Base-by-base conservation (phyloP, 2,329 filamentous ascomycete species). In the Chaetomiaceae sp. region DNA sequence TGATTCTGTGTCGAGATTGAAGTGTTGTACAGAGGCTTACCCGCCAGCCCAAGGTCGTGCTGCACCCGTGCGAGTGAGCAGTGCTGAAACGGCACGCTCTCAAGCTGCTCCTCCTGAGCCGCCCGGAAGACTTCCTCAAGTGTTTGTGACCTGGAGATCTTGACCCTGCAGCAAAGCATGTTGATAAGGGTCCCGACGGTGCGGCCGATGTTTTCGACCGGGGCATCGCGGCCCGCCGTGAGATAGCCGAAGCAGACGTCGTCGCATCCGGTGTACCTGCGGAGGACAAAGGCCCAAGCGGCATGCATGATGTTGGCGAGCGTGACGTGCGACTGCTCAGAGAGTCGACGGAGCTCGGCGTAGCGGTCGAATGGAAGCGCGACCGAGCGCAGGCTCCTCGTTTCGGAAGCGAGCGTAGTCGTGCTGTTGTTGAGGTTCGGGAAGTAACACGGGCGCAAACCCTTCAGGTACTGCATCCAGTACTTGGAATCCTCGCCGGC, bases 301-400 rank as follows among this genome's bases (percentile, higher is more conserved):
- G 57, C 56, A 41, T 62, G 59, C 51, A 62, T 61, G n/a, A 63
- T 57, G 49, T 60, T 62, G 50, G 61, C 59, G 20, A 62, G 53
- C 0, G 61, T 63, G 23, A 61, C 53, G 2, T 57, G 55, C 2
- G 53, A 51, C 11, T 21, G 34, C 23, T 60, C 55, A 1, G 59
- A 61, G 3, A 63, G 54, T 5, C 34, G 53, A 0, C 61, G 55
- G 25, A 63, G 58, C 29, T 58, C 58, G 13, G 37, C 2, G 45
- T 51, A 63, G 25, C 55, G 58, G 27, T 53, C 41, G 32, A 63
- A 63, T 10, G 48, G 36, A 21, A 61, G 51, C 4, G 45, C 16
- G 2, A 44, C 27, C 4, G 58, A 51, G 10, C 50, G 36, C 20
- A 60, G 45, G 4, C 13, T 38, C 16, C 48, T 54, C 5, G 34